Percentiles rank a stretch among this genome's conserved stretches.
Evolutionary conservation across 2,329 filamentous ascomycete species (phyloP).

Genomic region (Ophiocordyceps australis): DNA sequence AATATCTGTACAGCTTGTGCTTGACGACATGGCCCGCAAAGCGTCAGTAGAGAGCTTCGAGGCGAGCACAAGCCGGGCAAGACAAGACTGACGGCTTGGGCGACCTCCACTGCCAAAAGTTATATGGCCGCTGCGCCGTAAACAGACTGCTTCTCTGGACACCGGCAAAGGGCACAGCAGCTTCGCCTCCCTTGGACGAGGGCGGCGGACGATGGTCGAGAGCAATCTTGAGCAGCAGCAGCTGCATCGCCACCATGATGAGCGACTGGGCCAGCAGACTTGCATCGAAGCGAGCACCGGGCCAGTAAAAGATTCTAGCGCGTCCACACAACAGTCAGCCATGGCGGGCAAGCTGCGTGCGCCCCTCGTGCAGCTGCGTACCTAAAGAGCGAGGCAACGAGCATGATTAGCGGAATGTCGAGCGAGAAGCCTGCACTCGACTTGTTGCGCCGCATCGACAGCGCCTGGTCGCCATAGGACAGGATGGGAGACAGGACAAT

Average conservation of each 20-base stretch:
- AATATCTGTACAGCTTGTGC: slow-evolving; percentile 36
- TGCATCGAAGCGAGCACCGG: slow-evolving; percentile 44
- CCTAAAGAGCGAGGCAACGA: slow-evolving; percentile 48
- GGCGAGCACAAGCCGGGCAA: too few relatives aligned
- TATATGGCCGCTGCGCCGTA: slow-evolving; percentile 41
- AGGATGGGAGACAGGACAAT: slow-evolving; percentile 44
- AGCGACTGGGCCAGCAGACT: slow-evolving; percentile 46
- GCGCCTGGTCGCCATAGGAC: slow-evolving; percentile 47
- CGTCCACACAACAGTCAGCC: slow-evolving; percentile 6
- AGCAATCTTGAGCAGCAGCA: slow-evolving; percentile 46
- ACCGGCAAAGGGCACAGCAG: slow-evolving; percentile 43
- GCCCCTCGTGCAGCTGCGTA: too few relatives aligned
- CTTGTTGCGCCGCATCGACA: slow-evolving; percentile 44
- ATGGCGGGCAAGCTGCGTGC: too few relatives aligned
- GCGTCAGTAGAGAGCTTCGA: not conserved
- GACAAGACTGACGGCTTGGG: slow-evolving; percentile 38
- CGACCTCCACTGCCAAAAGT: slow-evolving; percentile 70
- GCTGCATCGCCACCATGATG: slow-evolving; percentile 46
- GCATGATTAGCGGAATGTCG: slow-evolving; percentile 56
- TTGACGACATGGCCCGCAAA: not conserved
- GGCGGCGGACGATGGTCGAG: slow-evolving; percentile 47
- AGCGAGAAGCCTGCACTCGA: slow-evolving; percentile 52
- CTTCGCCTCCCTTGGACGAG: slow-evolving; percentile 40
- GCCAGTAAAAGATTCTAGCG: slow-evolving; percentile 58
- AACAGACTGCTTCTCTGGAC: slow-evolving; percentile 17